Conservation (phyloP, 177 flowering plant species). For the Vitis hybrid region DNA sequence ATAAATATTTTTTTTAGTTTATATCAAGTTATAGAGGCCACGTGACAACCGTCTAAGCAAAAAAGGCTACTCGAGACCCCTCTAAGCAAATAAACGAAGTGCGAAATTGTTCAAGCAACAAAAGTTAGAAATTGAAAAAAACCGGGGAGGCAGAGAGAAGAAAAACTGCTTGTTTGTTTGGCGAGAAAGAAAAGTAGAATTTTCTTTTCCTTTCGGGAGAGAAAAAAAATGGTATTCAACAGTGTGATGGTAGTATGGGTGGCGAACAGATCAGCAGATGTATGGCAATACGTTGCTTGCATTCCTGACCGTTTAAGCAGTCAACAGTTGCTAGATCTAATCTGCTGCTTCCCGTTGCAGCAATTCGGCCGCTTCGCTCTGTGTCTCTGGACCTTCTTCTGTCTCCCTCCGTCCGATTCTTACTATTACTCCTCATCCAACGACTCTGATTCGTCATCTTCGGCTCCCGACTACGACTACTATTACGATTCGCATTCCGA, state of each 20-base stretch:
- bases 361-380: conserved; percentile 36
- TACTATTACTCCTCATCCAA: conserved; percentile 6
- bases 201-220: conserved; percentile 1
- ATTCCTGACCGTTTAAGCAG: conserved; percentile 18
- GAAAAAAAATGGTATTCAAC: conserved; percentile 30
- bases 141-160: too few relatives aligned
- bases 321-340: conserved; percentile 34
- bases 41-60: too few relatives aligned
- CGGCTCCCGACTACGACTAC: conserved; percentile 12
- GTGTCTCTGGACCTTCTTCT: conserved; percentile 38
- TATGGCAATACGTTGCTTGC: conserved; percentile 26
- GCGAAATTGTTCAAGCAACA: too few relatives aligned
- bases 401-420: conserved; percentile 30
- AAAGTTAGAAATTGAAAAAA: too few relatives aligned
- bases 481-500: conserved; percentile 27
- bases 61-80: too few relatives aligned
- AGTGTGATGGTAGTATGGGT: conserved; percentile 24
- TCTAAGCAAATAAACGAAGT: too few relatives aligned
- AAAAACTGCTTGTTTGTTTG: too few relatives aligned
- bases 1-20: too few relatives aligned
- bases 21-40: too few relatives aligned
- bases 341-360: conserved; percentile 38
- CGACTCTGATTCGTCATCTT: background rate
- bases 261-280: conserved; percentile 32
- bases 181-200: too few relatives aligned